Evolutionary conservation across 148 eudicot genomes (phyloP), one percentile per base, ranked within the genome.

Genomic region (Pharnaceum exiguum): DNA sequence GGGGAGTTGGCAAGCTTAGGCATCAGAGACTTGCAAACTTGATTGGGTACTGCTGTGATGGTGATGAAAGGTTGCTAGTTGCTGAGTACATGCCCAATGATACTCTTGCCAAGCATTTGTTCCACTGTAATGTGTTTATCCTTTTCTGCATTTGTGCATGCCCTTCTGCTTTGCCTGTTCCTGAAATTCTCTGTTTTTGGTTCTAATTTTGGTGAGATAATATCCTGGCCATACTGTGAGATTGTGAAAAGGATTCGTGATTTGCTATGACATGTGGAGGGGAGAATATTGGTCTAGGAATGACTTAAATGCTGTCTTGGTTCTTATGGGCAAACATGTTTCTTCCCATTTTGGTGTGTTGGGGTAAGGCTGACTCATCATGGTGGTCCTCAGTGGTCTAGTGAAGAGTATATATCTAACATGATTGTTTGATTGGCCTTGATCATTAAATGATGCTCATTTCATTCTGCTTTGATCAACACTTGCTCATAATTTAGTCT

Each of bases 31-130:
- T 90, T 66, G 97, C 97, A 15, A 90, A 90, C 78, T 75, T 90
- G 72, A 86, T 86, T 27, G 97, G 97, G 42, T 86, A 79, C 65
- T 90, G 95, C 74, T 86, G 95, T 69, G 97, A 90, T 70, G 91
- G 86, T 57, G 97, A 90, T 76, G 86, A 86, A 73, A 84, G 97
- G 67, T 76, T 90, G 67, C 79, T 90, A 46, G 91, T 90, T 76
- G 97, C 97, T 18, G 97, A 90, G 66, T 86, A 71, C 74, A 86
- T 90, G 97, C 97, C 97, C 27, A 86, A 84, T 75, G 91, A 86
- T 50, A 86, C 97, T 49, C 95, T 90, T 73, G 85, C 97, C 29
- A 90, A 82, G 82, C 97, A 90, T 76, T 75, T 90, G 38, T 90
- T 90, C 53, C 97, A 90, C 78, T 90, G 97, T 90, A 86, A 63